A percentile compares a stretch with the other conserved stretches of the same genome.
phyloP scores from a whole-genome alignment of 176 grass and related monocot genomes.

The Cenchrus purpureus region DNA sequence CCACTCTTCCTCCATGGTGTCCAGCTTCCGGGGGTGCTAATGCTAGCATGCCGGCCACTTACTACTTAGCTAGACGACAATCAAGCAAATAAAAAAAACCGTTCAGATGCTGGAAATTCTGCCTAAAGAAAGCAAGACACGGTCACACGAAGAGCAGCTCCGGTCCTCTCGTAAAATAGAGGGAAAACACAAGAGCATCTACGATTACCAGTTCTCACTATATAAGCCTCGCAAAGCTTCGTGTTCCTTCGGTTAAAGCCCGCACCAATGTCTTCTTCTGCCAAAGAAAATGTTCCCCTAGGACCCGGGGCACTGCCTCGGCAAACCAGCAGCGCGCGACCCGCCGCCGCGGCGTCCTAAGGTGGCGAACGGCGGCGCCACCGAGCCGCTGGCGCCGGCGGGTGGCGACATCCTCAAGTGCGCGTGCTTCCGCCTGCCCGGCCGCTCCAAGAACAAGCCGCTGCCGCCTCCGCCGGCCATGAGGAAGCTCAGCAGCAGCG shows the following conservation, averaged over 20 bases:
- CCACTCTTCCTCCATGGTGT: constrained; percentile 14
- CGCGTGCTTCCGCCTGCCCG: constrained; percentile 37
- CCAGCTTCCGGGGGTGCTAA: neutral
- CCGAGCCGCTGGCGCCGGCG: neutral
- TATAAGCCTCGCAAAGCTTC: constrained; percentile 6
- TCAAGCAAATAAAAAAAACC: constrained; percentile 10
- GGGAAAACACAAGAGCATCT: neutral
- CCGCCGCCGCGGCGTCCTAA: constrained; percentile 4
- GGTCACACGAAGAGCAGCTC: constrained; percentile 19
- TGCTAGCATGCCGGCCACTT: constrained; percentile 31
- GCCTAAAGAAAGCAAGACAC: constrained; percentile 17
- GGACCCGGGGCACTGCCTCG: neutral
- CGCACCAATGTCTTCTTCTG: constrained; percentile 25
- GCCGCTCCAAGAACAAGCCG: constrained; percentile 40
- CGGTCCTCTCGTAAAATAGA: neutral
- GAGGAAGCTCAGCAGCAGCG: constrained; percentile 2
- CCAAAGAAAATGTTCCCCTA: neutral
- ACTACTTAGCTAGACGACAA: neutral
- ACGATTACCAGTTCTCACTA: constrained; percentile 1
- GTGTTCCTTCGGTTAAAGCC: neutral
- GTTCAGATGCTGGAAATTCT: neutral
- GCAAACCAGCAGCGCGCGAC: neutral
- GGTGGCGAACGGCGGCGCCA: neutral
- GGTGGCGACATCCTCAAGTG: constrained; percentile 12
- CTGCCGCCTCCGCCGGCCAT: neutral